Percentiles rank a stretch among this genome's conserved stretches.
phyloP scores from a whole-genome alignment of 164 flowering plant species.

The Tetrastigma voinierianum region DNA sequence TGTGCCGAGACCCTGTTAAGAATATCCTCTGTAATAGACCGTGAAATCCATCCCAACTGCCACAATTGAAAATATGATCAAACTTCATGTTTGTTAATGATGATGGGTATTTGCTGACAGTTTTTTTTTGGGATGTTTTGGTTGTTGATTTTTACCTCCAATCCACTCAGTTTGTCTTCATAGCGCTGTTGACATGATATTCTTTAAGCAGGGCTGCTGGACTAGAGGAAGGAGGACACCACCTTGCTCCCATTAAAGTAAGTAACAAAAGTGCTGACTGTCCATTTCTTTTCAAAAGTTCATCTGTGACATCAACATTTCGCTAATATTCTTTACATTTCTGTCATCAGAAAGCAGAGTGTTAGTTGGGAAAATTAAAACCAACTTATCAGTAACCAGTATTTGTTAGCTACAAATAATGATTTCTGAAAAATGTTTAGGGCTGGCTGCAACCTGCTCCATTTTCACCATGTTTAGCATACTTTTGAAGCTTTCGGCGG shows the following conservation, averaged over 20 bases:
- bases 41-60: constrained; percentile 96
- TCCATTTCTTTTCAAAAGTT: constrained; percentile 85
- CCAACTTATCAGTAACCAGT: not conserved
- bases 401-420: not conserved
- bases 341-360: constrained; percentile 21
- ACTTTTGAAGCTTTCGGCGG: constrained; percentile 53
- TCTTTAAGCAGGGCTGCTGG: constrained; percentile 93
- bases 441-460: constrained; percentile 29
- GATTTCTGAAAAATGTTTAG: constrained; percentile 39
- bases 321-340: constrained; percentile 66
- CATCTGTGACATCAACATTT: constrained; percentile 77
- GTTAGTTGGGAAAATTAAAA: not conserved
- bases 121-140: not conserved
- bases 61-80: constrained; percentile 12
- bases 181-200: constrained; percentile 96
- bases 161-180: constrained; percentile 97
- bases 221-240: constrained; percentile 92
- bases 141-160: constrained; percentile 50
- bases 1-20: constrained; percentile 89
- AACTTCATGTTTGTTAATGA: not conserved
- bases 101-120: not conserved
- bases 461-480: constrained; percentile 35
- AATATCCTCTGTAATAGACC: constrained; percentile 89
- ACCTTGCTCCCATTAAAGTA: constrained; percentile 85
- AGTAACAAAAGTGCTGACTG: constrained; percentile 87